Percentiles rank a stretch among this genome's conserved stretches.
These are phyloP conservation scores for Sodiomyces alkalinus DNA, from an alignment of 2,329 filamentous ascomycete species.

Conservation along the genomic window DNA sequence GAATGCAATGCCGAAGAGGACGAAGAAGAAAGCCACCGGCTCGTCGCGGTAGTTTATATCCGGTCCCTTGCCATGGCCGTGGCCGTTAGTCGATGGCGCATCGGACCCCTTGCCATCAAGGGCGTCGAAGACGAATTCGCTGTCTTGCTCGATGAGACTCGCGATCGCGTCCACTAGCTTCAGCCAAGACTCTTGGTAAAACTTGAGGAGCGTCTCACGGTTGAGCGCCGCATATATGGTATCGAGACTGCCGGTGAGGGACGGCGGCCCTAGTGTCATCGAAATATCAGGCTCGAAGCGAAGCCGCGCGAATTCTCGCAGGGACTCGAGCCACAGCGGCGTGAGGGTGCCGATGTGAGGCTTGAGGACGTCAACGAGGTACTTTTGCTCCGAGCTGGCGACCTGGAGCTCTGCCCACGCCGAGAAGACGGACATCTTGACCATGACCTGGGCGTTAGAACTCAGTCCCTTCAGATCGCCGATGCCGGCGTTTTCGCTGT, in stretches of 20 bases:
- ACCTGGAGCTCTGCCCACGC: constrained; percentile 97
- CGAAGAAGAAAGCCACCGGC: constrained; percentile 96
- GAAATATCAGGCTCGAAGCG: constrained; percentile 96
- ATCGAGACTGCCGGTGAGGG: constrained; percentile 72
- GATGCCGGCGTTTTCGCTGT: constrained; percentile 70
- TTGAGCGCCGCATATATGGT: constrained; percentile 92
- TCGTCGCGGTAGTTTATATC: constrained; percentile 98
- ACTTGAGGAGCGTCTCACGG: constrained; percentile 79
- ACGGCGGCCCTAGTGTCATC: constrained; percentile 68
- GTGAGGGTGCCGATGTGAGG: constrained; percentile 83
- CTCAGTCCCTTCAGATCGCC: constrained; percentile 86
- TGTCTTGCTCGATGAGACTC: constrained; percentile 92
- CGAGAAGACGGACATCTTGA: constrained; percentile 92
- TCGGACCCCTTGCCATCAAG: constrained; percentile 66
- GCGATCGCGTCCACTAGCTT: constrained; percentile 95
- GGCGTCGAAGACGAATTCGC: constrained; percentile 93
- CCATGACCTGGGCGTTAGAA: constrained; percentile 95
- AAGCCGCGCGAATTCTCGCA: constrained; percentile 84
- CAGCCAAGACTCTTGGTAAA: constrained; percentile 96
- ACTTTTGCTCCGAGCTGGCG: constrained; percentile 80
- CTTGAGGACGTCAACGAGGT: constrained; percentile 74
- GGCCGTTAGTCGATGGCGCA: constrained; percentile 29
- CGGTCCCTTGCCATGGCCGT: constrained; percentile 41
- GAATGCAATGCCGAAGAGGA: constrained; percentile 90
- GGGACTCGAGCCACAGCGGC: constrained; percentile 82